Base-by-base conservation (phyloP, 495 filamentous ascomycete genomes). In the Geopyxis carbonaria region DNA sequence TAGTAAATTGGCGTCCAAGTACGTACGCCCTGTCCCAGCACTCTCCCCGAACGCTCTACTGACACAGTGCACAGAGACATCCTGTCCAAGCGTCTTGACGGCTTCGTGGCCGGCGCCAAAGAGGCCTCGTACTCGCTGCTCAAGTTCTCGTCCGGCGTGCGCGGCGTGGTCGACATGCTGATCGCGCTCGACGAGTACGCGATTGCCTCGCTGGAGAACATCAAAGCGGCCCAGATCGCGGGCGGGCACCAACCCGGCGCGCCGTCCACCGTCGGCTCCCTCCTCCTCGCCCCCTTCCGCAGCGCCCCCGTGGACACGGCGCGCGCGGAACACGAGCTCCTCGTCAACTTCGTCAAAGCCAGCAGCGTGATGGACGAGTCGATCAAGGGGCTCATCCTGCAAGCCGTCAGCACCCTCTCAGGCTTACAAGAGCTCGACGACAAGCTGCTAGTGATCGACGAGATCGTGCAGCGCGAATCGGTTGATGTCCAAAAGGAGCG, bases 91-190 rank as follows among this genome's bases (percentile, higher is more conserved):
- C 40, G 37, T 6, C 41, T 53, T 4, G 50, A 53, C 5, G 37
- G 43, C n/a, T 53, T 53, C 16, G 34, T 53, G 6, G 18, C 30
- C 2, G 39, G 33, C 11, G 49, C 50, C 2, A 53, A 45, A 31
- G 22, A 27, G 9, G 39, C 49, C 23, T 53, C 49, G 14, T 32
- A 30, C 1, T 19, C 38, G 2, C 42, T 54, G 7, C 31, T 45
- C 27, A 64, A 59, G 33, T 84, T 81, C 61, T 79, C 79, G 54
- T 71, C 67, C 19, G 68, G 72, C 34, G 72, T 80, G 34, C 73
- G 73, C 3, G 61, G 72, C 7, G 72, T 73, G 1, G 73, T 84
- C 14, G 80, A 85, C 48, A 70, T 61, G 31, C 66, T 83, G 22
- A 67, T 85, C 37, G 65, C 62, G 39, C 67, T 70, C 36, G 68